Percentiles rank a stretch among this genome's conserved stretches.
phyloP scores from a whole-genome alignment of 2,329 filamentous ascomycete genomes.

The Neonectria coccinea region DNA sequence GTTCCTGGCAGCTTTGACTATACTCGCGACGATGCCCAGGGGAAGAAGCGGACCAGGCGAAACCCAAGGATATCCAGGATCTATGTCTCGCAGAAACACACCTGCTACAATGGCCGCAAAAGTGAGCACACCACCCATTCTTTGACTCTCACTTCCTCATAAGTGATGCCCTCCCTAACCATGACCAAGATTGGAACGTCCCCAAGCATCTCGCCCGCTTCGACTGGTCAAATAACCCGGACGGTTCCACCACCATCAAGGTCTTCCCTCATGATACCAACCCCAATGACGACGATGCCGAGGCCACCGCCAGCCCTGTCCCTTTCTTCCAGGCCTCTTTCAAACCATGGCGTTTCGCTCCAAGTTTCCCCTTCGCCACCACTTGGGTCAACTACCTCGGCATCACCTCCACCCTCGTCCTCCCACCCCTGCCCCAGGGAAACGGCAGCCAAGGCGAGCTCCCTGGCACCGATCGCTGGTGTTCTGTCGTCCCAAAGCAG shows the following conservation, averaged over 20 bases:
- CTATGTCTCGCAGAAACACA: conserved; percentile 65
- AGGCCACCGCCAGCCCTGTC: conserved; percentile 47
- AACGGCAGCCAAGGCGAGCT: conserved; percentile 55
- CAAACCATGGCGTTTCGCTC: conserved; percentile 55
- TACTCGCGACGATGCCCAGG: conserved; percentile 50
- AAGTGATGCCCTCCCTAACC: neutral
- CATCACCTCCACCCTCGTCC: conserved; percentile 57
- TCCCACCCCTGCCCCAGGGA: conserved; percentile 61
- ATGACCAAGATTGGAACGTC: conserved; percentile 63
- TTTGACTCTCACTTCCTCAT: neutral
- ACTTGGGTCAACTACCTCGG: conserved; percentile 54
- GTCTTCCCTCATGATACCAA: conserved; percentile 59
- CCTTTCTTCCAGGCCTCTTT: conserved; percentile 62
- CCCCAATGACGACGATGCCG: conserved; percentile 41
- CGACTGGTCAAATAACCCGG: conserved; percentile 54
- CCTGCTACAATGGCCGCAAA: conserved; percentile 64
- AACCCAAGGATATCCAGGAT: conserved; percentile 63
- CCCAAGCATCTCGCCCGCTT: conserved; percentile 67
- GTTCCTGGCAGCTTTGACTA: conserved; percentile 61
- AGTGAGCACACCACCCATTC: conserved; percentile 51
- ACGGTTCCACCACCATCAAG: conserved; percentile 54
- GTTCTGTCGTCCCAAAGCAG: conserved; percentile 50
- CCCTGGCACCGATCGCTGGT: conserved; percentile 61
- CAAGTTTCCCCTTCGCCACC: conserved; percentile 58
- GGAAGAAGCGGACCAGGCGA: conserved; percentile 46